Evolutionary conservation across 108 stramenopile species (phyloP).

Genomic region (Conticribra weissflogii): DNA sequence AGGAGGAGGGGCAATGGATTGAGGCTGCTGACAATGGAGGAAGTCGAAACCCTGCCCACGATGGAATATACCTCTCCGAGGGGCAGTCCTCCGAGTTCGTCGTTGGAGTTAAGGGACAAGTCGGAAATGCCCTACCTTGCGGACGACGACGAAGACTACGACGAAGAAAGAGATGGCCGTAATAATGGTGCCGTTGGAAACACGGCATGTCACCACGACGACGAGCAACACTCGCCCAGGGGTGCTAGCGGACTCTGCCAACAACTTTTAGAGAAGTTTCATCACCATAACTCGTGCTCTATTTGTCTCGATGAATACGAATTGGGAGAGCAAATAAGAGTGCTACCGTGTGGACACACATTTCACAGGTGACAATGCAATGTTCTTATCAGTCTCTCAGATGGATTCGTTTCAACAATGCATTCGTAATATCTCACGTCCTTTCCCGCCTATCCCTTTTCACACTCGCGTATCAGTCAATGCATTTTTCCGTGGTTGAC

Average conservation of each 20-base stretch:
- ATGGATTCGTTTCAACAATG: too few species aligned
- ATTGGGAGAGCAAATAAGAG: constrained; percentile 63
- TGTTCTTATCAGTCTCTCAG: too few species aligned
- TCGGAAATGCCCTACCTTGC: constrained; percentile 22
- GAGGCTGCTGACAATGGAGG: constrained; percentile 44
- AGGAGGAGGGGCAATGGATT: constrained; percentile 32
- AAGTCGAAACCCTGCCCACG: constrained; percentile 48
- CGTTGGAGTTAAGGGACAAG: constrained; percentile 46
- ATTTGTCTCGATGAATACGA: constrained; percentile 92
- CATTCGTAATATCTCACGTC: too few species aligned
- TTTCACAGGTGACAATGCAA: too few species aligned
- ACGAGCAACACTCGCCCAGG: too few species aligned
- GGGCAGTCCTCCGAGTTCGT: constrained; percentile 4
- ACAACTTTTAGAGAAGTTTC: constrained; percentile 8
- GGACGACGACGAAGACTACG: constrained; percentile 5
- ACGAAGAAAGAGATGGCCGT: background rate
- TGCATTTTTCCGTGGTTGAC: constrained; percentile 94
- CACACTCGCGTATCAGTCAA: too few species aligned
- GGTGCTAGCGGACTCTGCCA: background rate
- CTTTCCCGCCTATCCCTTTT: too few species aligned
- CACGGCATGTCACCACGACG: constrained; percentile 11
- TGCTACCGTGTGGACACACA: constrained; percentile 86
- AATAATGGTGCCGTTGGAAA: constrained; percentile 14
- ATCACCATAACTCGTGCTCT: constrained; percentile 62
- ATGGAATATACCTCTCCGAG: constrained; percentile 24